Percentiles rank a stretch among this genome's conserved stretches.
phyloP scores from a whole-genome alignment of 2,329 filamentous ascomycete genomes.

The Mollisiaceae sp. region DNA sequence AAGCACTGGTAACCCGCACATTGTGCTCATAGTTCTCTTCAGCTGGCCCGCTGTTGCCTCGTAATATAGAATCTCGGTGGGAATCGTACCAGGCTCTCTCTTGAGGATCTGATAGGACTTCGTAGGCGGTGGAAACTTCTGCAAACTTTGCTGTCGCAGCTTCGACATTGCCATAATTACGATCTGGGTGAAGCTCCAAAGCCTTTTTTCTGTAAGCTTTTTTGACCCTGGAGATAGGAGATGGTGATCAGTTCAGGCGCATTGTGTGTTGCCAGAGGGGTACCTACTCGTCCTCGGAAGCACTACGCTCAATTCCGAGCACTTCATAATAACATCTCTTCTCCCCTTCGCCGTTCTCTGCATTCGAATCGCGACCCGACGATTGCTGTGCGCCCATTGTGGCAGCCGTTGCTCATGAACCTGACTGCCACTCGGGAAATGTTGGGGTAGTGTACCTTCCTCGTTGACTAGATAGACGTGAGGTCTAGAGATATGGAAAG shows the following conservation, averaged over 20 bases:
- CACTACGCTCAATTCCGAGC: slow-evolving; percentile 72
- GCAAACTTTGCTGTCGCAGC: slow-evolving; percentile 85
- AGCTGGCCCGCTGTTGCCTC: slow-evolving; percentile 48
- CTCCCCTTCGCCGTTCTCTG: slow-evolving; percentile 17
- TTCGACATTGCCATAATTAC: slow-evolving; percentile 86
- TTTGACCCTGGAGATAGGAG: slow-evolving; percentile 68
- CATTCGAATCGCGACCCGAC: slow-evolving; percentile 23
- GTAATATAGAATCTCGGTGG: slow-evolving; percentile 83
- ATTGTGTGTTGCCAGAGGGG: neutral
- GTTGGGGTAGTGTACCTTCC: neutral
- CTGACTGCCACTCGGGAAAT: neutral
- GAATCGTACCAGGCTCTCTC: slow-evolving; percentile 98
- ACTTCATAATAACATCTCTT: slow-evolving; percentile 89
- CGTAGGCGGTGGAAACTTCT: slow-evolving; percentile 90
- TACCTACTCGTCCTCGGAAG: slow-evolving; percentile 78
- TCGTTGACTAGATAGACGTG: neutral
- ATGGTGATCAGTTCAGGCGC: neutral
- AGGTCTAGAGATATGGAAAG: too few relatives aligned
- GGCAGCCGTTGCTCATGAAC: neutral
- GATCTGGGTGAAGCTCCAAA: slow-evolving; percentile 91
- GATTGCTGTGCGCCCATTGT: slow-evolving; percentile 40
- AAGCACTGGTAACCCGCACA: slow-evolving; percentile 76
- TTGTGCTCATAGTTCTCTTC: slow-evolving; percentile 67
- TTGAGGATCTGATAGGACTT: slow-evolving; percentile 94
- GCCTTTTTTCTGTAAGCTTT: slow-evolving; percentile 91